Evolutionary conservation across 2,329 filamentous ascomycete species (phyloP).

Genomic region (Aaosphaeria pasadenensis): DNA sequence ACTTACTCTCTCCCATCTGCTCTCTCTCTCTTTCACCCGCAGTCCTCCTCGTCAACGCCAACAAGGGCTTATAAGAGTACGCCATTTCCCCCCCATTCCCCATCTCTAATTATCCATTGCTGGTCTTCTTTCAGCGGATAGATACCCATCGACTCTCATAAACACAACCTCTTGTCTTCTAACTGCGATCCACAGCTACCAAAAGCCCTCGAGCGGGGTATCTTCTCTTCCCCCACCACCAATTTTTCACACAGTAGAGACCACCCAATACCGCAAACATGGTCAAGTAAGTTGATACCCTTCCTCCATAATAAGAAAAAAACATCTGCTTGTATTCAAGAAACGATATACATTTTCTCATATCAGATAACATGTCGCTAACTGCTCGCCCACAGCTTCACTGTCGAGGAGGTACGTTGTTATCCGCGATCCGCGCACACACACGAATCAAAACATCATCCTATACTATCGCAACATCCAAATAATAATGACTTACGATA

Average conservation of each 20-base stretch:
- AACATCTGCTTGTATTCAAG: no score
- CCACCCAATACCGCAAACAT: conserved; percentile 80
- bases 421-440: conserved; percentile 6
- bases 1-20: background rate
- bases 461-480: conserved; percentile 7
- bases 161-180: conserved; percentile 8
- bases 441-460: conserved; percentile 9
- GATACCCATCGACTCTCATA: no score
- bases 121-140: no score
- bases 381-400: conserved; percentile 72
- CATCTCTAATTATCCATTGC: background rate
- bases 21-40: conserved; percentile 6
- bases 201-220: conserved; percentile 37
- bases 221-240: conserved; percentile 18
- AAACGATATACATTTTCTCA: background rate
- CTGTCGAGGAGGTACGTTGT: conserved; percentile 76
- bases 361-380: conserved; percentile 37
- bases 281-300: conserved; percentile 83
- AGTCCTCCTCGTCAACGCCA: conserved; percentile 12
- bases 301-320: background rate
- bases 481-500: background rate
- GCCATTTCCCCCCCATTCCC: conserved; percentile 19
- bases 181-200: conserved; percentile 6
- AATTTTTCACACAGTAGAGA: conserved; percentile 33
- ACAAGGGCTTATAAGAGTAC: conserved; percentile 18